These are phyloP conservation scores for Podochytrium sp. DNA, from an alignment of 192 early-diverging fungal genomes.

Conservation along the genomic window DNA sequence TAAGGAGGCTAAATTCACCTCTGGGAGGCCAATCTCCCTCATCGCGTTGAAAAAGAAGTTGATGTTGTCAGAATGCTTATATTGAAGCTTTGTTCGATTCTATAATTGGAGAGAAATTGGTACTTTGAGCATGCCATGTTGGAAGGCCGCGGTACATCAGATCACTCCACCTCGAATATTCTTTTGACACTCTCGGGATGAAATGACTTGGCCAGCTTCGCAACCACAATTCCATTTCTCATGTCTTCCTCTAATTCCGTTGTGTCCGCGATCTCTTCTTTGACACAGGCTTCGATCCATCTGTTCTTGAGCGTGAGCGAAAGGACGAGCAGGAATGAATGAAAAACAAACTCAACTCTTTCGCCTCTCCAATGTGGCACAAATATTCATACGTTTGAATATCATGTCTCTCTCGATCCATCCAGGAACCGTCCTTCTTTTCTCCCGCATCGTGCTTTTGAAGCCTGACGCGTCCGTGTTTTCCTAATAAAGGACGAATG, in stretches of 20 bases:
- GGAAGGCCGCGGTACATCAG: not conserved
- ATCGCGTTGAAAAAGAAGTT: slow-evolving; percentile 89
- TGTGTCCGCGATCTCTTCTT: slow-evolving; percentile 79
- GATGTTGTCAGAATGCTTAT: slow-evolving; percentile 96
- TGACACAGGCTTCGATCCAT: slow-evolving; percentile 95
- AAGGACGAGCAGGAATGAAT: not conserved
- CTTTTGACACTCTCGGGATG: slow-evolving; percentile 79
- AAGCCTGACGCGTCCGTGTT: slow-evolving; percentile 20
- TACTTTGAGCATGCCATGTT: not conserved
- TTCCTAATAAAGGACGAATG: no score
- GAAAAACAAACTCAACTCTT: slow-evolving; percentile 69
- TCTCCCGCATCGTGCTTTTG: slow-evolving; percentile 21
- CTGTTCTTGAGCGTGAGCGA: slow-evolving; percentile 42
- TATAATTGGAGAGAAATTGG: slow-evolving; percentile 36
- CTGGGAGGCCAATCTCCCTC: slow-evolving; percentile 77
- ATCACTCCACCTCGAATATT: slow-evolving; percentile 71
- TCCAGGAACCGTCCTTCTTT: slow-evolving; percentile 66
- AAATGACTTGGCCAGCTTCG: slow-evolving; percentile 85
- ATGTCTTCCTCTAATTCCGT: slow-evolving; percentile 85
- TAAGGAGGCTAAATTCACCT: slow-evolving; percentile 47
- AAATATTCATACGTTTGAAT: slow-evolving; percentile 98
- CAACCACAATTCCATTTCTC: slow-evolving; percentile 90
- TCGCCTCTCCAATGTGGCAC: slow-evolving; percentile 98
- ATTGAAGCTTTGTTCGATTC: slow-evolving; percentile 79
- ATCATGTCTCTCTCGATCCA: slow-evolving; percentile 86